These are phyloP conservation scores for Blastocystis hominis DNA, from an alignment of 352 stramenopile genomes.

Conservation along the genomic window DNA sequence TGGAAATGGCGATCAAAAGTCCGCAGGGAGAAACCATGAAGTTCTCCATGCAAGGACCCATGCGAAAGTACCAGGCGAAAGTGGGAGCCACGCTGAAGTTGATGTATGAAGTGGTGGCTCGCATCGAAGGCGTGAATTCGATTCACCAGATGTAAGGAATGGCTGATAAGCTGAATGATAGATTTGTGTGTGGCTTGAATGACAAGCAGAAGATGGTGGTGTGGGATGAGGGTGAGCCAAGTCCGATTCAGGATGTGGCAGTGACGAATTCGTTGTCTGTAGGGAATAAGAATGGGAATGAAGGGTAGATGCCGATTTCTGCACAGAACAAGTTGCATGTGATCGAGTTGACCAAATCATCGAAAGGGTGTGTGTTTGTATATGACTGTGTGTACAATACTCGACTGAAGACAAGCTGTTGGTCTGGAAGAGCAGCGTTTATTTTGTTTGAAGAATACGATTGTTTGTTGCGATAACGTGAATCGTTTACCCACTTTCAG, in stretches of 20 bases:
- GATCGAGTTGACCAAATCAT: not conserved
- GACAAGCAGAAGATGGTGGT: not conserved
- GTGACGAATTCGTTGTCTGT: not conserved
- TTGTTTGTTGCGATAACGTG: not conserved
- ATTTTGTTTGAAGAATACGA: not conserved
- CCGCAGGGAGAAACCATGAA: not conserved
- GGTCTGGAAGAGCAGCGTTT: not conserved
- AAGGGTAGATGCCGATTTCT: not conserved
- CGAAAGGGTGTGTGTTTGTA: not conserved
- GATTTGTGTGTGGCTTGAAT: not conserved
- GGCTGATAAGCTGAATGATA: not conserved
- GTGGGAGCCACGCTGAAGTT: not conserved
- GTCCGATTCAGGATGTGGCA: not conserved
- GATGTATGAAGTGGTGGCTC: not conserved
- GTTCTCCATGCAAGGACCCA: not conserved
- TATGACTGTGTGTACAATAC: conserved; percentile 36
- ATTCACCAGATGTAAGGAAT: conserved; percentile 18
- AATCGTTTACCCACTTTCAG: too few relatives aligned
- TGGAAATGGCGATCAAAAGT: not conserved
- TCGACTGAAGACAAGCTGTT: not conserved
- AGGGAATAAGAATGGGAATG: too few relatives aligned
- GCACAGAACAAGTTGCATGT: not conserved
- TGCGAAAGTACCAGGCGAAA: not conserved
- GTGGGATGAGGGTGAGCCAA: not conserved
- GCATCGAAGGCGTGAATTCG: not conserved